Percentiles rank a stretch among this genome's conserved stretches.
phyloP scores from a whole-genome alignment of 2,329 filamentous ascomycete genomes.

The Colletotrichum gigasporum region DNA sequence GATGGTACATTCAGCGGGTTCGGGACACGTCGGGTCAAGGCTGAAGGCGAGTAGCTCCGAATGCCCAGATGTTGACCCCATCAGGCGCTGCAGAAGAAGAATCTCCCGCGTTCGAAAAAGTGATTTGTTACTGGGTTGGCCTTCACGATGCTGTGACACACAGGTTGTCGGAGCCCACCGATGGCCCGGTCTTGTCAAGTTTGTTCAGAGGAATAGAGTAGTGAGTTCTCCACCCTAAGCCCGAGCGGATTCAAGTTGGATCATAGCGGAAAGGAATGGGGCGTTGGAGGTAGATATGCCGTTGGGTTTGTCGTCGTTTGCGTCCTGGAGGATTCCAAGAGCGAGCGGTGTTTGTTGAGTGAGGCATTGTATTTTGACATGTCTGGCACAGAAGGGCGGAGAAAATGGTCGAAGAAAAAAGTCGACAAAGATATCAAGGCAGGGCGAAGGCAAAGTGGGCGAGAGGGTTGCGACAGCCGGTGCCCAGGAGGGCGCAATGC shows the following conservation, averaged over 20 bases:
- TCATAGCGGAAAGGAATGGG: neutral
- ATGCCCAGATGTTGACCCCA: neutral
- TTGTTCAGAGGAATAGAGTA: neutral
- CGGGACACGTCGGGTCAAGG: neutral
- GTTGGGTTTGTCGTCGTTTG: conserved; percentile 1
- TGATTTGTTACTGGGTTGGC: neutral
- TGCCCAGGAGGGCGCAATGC: neutral
- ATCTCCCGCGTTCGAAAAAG: neutral
- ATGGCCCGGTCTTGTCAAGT: neutral
- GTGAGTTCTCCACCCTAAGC: neutral
- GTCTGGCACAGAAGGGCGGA: neutral
- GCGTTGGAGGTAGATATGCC: neutral
- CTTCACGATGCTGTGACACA: too few relatives aligned
- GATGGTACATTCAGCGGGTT: conserved; percentile 1
- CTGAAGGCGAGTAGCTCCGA: neutral
- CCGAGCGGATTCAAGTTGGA: neutral
- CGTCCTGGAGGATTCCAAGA: neutral
- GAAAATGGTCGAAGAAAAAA: neutral
- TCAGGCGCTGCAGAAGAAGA: neutral
- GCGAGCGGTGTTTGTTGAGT: conserved; percentile 14
- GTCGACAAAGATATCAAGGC: neutral
- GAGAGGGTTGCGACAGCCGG: neutral
- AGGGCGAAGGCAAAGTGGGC: neutral
- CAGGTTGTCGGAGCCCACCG: too few relatives aligned
- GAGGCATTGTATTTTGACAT: conserved; percentile 6